Evolutionary conservation across 495 filamentous ascomycete genomes (phyloP).

Genomic region (Oleoguttula mirabilis): DNA sequence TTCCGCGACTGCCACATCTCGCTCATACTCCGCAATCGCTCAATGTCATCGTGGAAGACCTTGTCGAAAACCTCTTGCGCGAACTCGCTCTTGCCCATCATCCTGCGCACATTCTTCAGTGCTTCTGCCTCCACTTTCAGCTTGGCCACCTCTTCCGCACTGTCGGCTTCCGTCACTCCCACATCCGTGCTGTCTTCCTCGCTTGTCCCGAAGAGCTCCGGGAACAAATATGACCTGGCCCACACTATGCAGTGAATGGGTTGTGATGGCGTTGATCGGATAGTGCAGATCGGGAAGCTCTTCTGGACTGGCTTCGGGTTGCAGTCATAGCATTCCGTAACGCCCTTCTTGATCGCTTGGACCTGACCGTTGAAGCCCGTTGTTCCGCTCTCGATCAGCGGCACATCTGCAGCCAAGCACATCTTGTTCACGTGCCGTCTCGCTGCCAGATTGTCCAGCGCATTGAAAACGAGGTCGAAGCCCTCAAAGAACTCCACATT

Average conservation of each 20-base stretch:
- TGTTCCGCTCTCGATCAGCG: constrained; percentile 91
- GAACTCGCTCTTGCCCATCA: constrained; percentile 75
- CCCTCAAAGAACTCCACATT: constrained; percentile 76
- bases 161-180: constrained; percentile 66
- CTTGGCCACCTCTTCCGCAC: constrained; percentile 79
- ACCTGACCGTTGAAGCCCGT: constrained; percentile 98
- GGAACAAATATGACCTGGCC: constrained; percentile 92
- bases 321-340: constrained; percentile 96
- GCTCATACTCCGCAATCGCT: constrained; percentile 73
- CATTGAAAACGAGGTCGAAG: constrained; percentile 89
- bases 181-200: constrained; percentile 70
- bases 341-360: constrained; percentile 81
- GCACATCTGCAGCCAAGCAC: constrained; percentile 84
- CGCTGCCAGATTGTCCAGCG: constrained; percentile 90
- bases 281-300: constrained; percentile 88
- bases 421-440: constrained; percentile 93
- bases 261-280: constrained; percentile 85
- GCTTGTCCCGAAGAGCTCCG: constrained; percentile 84
- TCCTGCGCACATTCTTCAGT: constrained; percentile 66
- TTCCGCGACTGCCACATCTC: constrained; percentile 90
- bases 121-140: constrained; percentile 71
- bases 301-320: constrained; percentile 78
- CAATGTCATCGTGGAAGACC: constrained; percentile 78
- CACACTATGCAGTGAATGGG: constrained; percentile 99
- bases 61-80: constrained; percentile 76